Base-by-base conservation (phyloP, 352 stramenopile genomes). In the Phytophthora colocasiae region DNA sequence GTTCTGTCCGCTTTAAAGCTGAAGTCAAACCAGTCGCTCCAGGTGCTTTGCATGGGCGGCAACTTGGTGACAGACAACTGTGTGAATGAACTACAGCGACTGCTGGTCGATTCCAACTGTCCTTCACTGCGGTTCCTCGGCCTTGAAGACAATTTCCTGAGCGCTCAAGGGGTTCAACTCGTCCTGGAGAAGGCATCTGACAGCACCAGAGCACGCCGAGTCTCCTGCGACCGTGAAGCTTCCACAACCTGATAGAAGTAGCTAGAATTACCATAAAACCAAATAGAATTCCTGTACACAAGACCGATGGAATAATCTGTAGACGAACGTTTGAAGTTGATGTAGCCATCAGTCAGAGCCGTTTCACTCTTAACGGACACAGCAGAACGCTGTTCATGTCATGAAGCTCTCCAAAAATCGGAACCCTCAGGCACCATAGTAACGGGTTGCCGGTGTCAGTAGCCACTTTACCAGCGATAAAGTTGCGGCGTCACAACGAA, bases 61-160 rank as follows among this genome's bases (percentile, higher is more conserved):
- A 94, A 94, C 70, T 70, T 94, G 50, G 81, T 94, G 66, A 92
- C 86, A 9, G 84, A 94, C 70, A 91, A 90, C 60, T 88, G 82
- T 47, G 86, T 91, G 17, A 36, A 54, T 5, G 67, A 84, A 15
- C 51, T 92, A 27, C 77, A 81, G 19, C 64, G 48, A 9, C 49
- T 92, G 50, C 43, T 92, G 9, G 51, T 60, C 4, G 64, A 63
- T 12, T 62, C 66, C 3, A 29, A 64, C 6, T 91, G 79, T 47
- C 77, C 82, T 12, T 69, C 71, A 9, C 57, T 94, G 50, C 73
- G 77, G 4, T 94, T 94, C 45, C 72, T 95, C 26, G 86, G 86
- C 0, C 76, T 95, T 9, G 86, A 95, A 49, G 84, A 93, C 67
- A 95, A 95, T 54, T 94, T 92, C 55, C 62, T 95, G 47, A 90